Conservation (phyloP, 1,139 yeast genomes). For the Kluyveromyces marxianus region DNA sequence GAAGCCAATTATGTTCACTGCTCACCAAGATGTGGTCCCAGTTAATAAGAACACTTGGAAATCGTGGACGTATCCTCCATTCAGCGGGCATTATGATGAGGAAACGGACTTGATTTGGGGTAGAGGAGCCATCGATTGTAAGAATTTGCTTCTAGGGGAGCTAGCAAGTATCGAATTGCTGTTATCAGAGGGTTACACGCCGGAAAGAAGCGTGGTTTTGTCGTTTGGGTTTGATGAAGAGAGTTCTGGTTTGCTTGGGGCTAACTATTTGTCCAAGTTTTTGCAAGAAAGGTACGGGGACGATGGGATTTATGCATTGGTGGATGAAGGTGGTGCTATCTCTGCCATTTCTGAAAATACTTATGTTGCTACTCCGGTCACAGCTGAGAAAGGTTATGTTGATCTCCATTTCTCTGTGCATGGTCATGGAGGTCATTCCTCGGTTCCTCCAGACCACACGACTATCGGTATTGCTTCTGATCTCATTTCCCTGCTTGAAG, state of each 20-base stretch:
- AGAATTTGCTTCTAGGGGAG: constrained; percentile 48
- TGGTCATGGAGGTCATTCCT: constrained; percentile 68
- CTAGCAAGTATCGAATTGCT: constrained; percentile 53
- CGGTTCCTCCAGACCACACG: constrained; percentile 66
- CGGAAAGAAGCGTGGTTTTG: constrained; percentile 48
- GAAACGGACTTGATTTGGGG: constrained; percentile 43
- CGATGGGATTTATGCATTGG: constrained; percentile 46
- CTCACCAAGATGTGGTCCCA: constrained; percentile 83
- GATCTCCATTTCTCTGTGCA: constrained; percentile 42
- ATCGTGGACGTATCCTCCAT: constrained; percentile 67
- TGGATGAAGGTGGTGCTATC: constrained; percentile 56
- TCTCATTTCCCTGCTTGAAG: constrained; percentile 44
- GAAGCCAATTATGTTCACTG: constrained; percentile 62
- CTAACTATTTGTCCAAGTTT: constrained; percentile 36
- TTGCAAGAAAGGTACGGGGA: constrained; percentile 46
- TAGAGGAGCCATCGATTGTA: constrained; percentile 61
- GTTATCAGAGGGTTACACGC: constrained; percentile 38
- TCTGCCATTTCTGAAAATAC: constrained; percentile 37
- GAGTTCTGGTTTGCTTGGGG: constrained; percentile 54
- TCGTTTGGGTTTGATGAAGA: constrained; percentile 76
- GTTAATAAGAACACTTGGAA: constrained; percentile 51
- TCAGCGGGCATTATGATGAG: constrained; percentile 62
- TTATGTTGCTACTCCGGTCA: constrained; percentile 49
- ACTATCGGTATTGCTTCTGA: constrained; percentile 64
- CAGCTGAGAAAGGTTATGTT: constrained; percentile 61